Evolutionary conservation across 2,329 filamentous ascomycete species (phyloP).

Genomic region (Diaporthe nobilis): DNA sequence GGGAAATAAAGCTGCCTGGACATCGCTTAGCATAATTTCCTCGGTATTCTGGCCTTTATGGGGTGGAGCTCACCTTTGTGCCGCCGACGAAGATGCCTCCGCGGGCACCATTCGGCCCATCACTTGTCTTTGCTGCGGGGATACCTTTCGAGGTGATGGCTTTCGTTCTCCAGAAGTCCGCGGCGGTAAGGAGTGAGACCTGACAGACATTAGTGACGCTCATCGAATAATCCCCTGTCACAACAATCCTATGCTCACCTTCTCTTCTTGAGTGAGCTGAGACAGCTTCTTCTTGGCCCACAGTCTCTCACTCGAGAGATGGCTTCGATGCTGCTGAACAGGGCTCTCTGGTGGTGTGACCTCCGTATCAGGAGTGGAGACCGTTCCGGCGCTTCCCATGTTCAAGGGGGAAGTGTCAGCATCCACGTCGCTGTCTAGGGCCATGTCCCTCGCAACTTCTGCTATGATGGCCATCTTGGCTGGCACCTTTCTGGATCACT

Average conservation of each 20-base stretch:
- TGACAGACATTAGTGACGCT: conserved; percentile 48
- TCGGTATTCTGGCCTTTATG: not conserved
- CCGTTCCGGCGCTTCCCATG: conserved; percentile 52
- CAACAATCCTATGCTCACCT: conserved; percentile 55
- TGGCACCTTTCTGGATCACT: not conserved
- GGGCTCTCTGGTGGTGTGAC: conserved; percentile 63
- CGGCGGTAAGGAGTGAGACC: conserved; percentile 72
- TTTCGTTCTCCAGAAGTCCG: conserved; percentile 80
- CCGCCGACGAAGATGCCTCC: conserved; percentile 79
- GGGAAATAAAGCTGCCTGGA: conserved; percentile 81
- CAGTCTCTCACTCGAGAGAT: conserved; percentile 54
- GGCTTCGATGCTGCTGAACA: conserved; percentile 52
- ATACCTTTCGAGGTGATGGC: conserved; percentile 74
- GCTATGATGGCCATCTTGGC: conserved; percentile 44
- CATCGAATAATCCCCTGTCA: not conserved
- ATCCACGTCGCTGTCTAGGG: conserved; percentile 52
- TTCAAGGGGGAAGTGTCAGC: conserved; percentile 53
- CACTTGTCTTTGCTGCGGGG: conserved; percentile 75
- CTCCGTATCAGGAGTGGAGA: conserved; percentile 65
- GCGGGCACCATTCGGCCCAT: conserved; percentile 79
- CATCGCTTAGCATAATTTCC: conserved; percentile 31
- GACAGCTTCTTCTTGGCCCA: conserved; percentile 65
- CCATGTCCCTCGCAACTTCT: conserved; percentile 48
- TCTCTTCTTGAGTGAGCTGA: conserved; percentile 69
- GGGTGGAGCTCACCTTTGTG: conserved; percentile 62